These are phyloP conservation scores for Fomitopsis schrenkii DNA, from an alignment of 1,284 basidiomycete species.

Conservation along the genomic window DNA sequence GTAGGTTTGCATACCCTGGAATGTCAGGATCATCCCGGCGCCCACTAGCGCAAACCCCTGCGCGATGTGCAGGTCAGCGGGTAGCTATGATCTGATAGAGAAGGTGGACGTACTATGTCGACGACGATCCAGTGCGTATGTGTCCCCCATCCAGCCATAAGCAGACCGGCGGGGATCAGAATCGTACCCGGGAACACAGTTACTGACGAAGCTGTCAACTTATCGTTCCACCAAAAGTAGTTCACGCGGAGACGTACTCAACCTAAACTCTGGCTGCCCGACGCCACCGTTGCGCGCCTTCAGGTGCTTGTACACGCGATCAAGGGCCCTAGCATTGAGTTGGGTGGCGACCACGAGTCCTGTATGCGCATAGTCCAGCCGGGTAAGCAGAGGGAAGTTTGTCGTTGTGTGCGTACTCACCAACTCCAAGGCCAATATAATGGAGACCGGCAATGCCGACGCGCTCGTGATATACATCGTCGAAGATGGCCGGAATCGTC, in stretches of 20 bases:
- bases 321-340: conserved; percentile 52
- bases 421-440: conserved; percentile 62
- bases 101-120: conserved; percentile 45
- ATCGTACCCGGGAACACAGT: conserved; percentile 56
- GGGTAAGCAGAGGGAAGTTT: no score
- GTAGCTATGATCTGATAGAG: neutral
- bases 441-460: conserved; percentile 57
- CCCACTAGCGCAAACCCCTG: conserved; percentile 58
- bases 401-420: conserved; percentile 14
- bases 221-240: no score
- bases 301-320: conserved; percentile 49
- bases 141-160: conserved; percentile 68
- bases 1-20: conserved; percentile 58
- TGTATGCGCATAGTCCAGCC: no score
- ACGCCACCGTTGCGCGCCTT: conserved; percentile 46
- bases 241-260: conserved; percentile 2
- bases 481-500: conserved; percentile 60
- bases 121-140: conserved; percentile 62
- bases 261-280: conserved; percentile 53
- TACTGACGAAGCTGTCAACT: conserved; percentile 30
- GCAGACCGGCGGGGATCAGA: conserved; percentile 52
- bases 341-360: conserved; percentile 46
- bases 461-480: conserved; percentile 42
- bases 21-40: conserved; percentile 47
- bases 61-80: neutral